Percentiles rank a stretch among this genome's conserved stretches.
These are phyloP conservation scores for Halophytophthora batemanensis DNA, from an alignment of 352 stramenopile genomes.

Conservation along the genomic window DNA sequence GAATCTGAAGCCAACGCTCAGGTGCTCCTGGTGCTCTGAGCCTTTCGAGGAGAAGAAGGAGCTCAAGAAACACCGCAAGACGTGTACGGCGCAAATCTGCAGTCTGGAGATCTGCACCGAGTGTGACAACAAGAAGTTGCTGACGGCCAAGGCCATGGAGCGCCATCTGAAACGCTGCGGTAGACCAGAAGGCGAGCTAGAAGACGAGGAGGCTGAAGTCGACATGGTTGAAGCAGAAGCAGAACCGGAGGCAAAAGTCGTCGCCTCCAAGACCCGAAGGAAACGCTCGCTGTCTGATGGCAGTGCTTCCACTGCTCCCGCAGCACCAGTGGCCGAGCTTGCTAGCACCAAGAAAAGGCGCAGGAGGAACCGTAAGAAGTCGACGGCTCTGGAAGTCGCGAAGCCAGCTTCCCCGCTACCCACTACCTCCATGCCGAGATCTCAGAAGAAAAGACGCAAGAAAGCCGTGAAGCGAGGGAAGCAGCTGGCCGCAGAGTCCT, in stretches of 20 bases:
- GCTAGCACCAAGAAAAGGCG: neutral
- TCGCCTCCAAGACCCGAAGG: constrained; percentile 17
- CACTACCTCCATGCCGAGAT: neutral
- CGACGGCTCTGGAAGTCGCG: constrained; percentile 16
- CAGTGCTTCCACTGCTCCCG: neutral
- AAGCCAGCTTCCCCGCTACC: neutral
- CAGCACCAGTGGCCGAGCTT: too few species aligned
- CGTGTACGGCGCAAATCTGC: constrained; percentile 34
- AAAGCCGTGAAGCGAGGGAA: constrained; percentile 7
- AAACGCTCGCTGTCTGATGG: constrained; percentile 26
- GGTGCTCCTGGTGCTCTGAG: constrained; percentile 57
- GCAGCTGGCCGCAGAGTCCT: neutral
- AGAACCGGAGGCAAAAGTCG: constrained; percentile 14
- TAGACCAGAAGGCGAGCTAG: too few species aligned
- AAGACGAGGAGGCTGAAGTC: too few species aligned
- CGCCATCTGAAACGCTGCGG: constrained; percentile 39
- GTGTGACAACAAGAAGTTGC: constrained; percentile 48
- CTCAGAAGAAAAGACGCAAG: constrained; percentile 10
- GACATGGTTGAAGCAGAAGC: too few species aligned
- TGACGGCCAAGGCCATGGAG: constrained; percentile 37
- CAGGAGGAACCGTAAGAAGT: constrained; percentile 19
- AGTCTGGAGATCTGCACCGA: constrained; percentile 39
- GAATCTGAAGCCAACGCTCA: constrained; percentile 33
- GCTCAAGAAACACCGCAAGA: constrained; percentile 48
- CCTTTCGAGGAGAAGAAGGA: constrained; percentile 27